Conservation (phyloP, 768 basidiomycete genomes). For the Calocybe indica region DNA sequence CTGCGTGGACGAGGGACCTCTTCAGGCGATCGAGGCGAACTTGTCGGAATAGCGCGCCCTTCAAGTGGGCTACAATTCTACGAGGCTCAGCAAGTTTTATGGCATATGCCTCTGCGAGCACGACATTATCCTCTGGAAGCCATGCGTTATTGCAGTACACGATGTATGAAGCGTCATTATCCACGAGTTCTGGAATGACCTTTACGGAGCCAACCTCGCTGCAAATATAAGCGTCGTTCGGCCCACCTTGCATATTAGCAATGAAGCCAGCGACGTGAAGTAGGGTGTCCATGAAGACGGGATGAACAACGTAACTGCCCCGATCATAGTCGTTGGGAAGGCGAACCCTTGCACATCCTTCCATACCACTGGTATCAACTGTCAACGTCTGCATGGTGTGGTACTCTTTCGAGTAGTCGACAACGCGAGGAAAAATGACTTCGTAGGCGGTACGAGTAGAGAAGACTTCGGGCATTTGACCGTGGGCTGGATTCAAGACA, state of each 20-base stretch:
- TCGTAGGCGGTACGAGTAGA: constrained; percentile 55
- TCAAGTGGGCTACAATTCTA: constrained; percentile 47
- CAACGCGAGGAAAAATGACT: constrained; percentile 62
- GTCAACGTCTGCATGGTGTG: constrained; percentile 52
- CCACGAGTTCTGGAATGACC: constrained; percentile 36
- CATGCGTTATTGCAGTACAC: constrained; percentile 46
- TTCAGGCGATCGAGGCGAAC: constrained; percentile 46
- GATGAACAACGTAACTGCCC: constrained; percentile 37
- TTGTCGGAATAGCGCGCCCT: constrained; percentile 54
- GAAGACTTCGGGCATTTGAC: constrained; percentile 37
- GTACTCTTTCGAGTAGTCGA: constrained; percentile 54
- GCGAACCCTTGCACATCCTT: constrained; percentile 44
- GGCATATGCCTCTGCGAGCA: constrained; percentile 48
- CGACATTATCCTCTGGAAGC: constrained; percentile 36
- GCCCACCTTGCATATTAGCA: constrained; percentile 47
- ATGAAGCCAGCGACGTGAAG: constrained; percentile 69
- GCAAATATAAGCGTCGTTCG: constrained; percentile 60
- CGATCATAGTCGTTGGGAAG: constrained; percentile 28
- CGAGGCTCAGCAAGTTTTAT: constrained; percentile 29
- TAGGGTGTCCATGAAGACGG: constrained; percentile 61
- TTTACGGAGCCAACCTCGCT: constrained; percentile 43
- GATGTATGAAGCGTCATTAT: constrained; percentile 35
- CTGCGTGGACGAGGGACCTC: constrained; percentile 33
- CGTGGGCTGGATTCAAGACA: constrained; percentile 20
- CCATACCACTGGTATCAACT: constrained; percentile 39